Evolutionary conservation across 257 asterid genomes (phyloP), one percentile per base, ranked within the genome.

Genomic region (Ajuga chamaepitys): DNA sequence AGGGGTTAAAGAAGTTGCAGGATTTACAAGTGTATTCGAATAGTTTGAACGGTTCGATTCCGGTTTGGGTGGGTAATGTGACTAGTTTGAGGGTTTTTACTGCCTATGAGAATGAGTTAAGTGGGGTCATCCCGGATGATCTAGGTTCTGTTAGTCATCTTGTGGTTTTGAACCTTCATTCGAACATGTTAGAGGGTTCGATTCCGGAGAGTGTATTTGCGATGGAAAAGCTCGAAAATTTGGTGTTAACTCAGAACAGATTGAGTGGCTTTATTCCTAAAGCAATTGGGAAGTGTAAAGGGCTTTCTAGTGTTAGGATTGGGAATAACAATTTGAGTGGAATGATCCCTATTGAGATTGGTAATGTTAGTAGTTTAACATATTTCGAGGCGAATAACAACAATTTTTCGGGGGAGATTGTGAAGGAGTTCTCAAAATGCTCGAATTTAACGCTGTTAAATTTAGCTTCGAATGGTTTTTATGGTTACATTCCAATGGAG

Each of bases 351-450:
- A 80, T 63, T 61, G 84, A 80, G 28, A 77, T 94, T 60, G 99
- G 99, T 35, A 82, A 94, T 61, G 60, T 94, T 16, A 85, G 88
- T 37, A 78, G 99, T 82, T 95, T 94, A 58, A 82, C 96, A 26
- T 94, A 94, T 66, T 94, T 94, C 75, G 99, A 94, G 70, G 99
- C 95, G 0, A 93, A 86, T 66, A 80, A 81, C 35, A 94, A 94
- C 69, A 70, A 76, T 74, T 90, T 94, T 11, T 82, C 96, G 0
- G 99, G 99, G 32, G 95, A 79, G 79, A 88, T 94, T 68, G 87
- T 79, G 42, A 37, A 77, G 9, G 99, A 88, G 58, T 88, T 94
- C 58, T 85, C 96, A 0, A 80, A 67, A 48, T 94, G 99, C 74
- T 70, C 83, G 3, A 94, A 94, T 69, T 85, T 90, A 6, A 81